Base-by-base conservation (phyloP, 2,329 filamentous ascomycete species). In the Fusarium sp. region DNA sequence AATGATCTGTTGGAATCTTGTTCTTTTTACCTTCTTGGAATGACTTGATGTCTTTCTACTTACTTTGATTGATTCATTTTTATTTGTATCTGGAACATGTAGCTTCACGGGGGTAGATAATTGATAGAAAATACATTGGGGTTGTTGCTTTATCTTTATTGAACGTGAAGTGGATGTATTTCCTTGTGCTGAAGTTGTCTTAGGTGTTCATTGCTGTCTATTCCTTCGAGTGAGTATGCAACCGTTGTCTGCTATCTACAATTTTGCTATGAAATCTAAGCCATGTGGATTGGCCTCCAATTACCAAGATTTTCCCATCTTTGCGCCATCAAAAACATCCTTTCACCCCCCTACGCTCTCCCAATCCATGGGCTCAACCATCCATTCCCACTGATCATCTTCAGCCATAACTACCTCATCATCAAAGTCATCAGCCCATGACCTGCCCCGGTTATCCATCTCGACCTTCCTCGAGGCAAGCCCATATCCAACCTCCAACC, bases 401-500 rank as follows among this genome's bases (percentile, higher is more conserved):
- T 46, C 70, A 27, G 52, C 73, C 62, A 61, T 62, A 1, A 32
- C 68, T 63, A 62, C 65, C 18, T 48, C 16, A 6, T 69, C 66
- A 29, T 72, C 69, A n/a, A 43, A 53, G 12, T 40, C 34, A 24
- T 47, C 22, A 27, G 52, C 53, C 45, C 58, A 63, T 5, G 85
- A 80, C 58, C 83, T 2, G 86, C 85, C 5, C 87, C 16, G 20
- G 7, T 12, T 72, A 8, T 73, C 79, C 47, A 77, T 77, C 41
- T 71, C 69, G 10, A 87, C 82, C 55, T 83, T 81, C n/a, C 74
- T 71, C 24, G 82, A 80, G 1, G 89, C 88, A 2, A 90, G 75
- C 1, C 76, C 63, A 65, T 87, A 90, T 0, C 86, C 90, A 29
- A 82, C 79, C 53, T 91, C 89, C 53, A 92, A 82, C 0, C 89